Evolutionary conservation across 345 rosid genomes (phyloP), one percentile per base, ranked within the genome.

Genomic region (Angophora floribunda): DNA sequence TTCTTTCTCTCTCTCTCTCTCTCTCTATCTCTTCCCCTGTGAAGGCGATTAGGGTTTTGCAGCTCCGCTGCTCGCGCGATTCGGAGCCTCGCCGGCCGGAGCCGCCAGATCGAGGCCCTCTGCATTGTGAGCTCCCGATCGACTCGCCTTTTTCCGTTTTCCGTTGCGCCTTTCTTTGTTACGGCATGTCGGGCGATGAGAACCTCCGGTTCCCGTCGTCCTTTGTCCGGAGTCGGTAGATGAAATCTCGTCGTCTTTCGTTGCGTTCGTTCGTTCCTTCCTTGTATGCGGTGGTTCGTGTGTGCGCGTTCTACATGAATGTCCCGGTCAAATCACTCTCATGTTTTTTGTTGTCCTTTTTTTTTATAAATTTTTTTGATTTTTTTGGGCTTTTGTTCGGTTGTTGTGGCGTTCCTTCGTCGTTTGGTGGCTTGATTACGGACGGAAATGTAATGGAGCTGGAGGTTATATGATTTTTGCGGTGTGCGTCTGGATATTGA

Each of bases 41-140:
- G 52, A 65, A 70, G 86, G 22, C 57, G 89, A 87, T 88, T 92
- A 92, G 95, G 97, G 92, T 93, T 92, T 96, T 91, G 51, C 88
- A 75, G 89, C 61, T 89, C 91, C 92, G 87, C 87, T 28, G 86
- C 89, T 41, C 44, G 17, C 82, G 89, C 82, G 89, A 61, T 88
- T 87, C 50, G 85, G 65, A 36, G 89, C 85, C 89, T 88, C 89
- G 65, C 65, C 89, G 36, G 53, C 7, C 26, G 63, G 52, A 49
- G 89, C 91, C 90, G 51, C 90, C 92, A 90, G 95, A 94, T 95
- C 96, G 91, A 89, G 94, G 89, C 89, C 90, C 92, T 88, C 89
- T 82, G 89, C 92, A 91, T 87, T 61, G 98, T 96, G 93, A 94
- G 97, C 93, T 93, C 67, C 90, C 91, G 70, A 28, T 85, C 88